Conservation (phyloP, 805 yeast species). For the Candida michaelii region DNA sequence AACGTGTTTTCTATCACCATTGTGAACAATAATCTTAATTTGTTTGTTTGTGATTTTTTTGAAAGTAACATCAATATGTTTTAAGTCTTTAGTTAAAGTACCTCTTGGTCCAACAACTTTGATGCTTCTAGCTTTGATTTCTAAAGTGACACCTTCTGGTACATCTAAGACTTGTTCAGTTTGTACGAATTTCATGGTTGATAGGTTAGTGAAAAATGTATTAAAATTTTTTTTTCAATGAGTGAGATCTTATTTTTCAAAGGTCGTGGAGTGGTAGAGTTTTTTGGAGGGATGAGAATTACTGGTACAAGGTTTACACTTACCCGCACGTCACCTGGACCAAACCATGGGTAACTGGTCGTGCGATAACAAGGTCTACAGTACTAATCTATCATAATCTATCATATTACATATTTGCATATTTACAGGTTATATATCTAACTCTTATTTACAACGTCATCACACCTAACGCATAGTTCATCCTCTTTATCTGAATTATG, state of each 20-base stretch:
- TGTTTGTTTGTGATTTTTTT: constrained; percentile 66
- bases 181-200: constrained; percentile 75
- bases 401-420: constrained; percentile 4
- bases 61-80: constrained; percentile 95
- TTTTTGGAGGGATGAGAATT: background rate
- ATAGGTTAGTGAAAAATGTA: background rate
- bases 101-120: constrained; percentile 99
- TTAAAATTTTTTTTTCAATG: constrained; percentile 3
- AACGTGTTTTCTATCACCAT: constrained; percentile 99
- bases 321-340: too few relatives aligned
- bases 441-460: constrained; percentile 27
- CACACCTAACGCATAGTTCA: constrained; percentile 67
- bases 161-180: constrained; percentile 78
- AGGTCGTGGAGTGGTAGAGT: constrained; percentile 2
- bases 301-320: background rate
- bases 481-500: constrained; percentile 52
- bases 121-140: constrained; percentile 87
- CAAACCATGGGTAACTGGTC: too few relatives aligned
- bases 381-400: too few relatives aligned
- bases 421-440: too few relatives aligned
- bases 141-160: constrained; percentile 92
- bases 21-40: constrained; percentile 90
- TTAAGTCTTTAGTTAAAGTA: constrained; percentile 81
- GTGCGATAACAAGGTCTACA: too few relatives aligned
- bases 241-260: constrained; percentile 1